Evolutionary conservation across 805 yeast genomes (phyloP), one percentile per base, ranked within the genome.

Genomic region (Debaryomyces hansenii): DNA sequence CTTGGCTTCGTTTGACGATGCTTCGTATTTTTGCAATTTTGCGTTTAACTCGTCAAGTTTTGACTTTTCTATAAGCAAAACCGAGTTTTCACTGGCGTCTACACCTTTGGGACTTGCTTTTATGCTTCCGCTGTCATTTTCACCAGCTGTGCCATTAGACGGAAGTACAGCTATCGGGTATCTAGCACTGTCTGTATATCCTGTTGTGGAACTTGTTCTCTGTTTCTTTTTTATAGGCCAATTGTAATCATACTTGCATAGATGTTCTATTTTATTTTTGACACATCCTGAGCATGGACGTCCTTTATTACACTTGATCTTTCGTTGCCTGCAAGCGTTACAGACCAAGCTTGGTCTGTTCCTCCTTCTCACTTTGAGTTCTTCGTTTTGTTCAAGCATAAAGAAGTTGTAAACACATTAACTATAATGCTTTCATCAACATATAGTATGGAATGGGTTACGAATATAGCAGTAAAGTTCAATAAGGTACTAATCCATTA

Each of bases 301-400:
- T 6, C 58, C 56, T 49, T 66, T 66, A 48, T 76, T 79, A 59
- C 80, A 76, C 47, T 62, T 65, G 48, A 68, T 67, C 54, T 70
- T 71, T 20, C 73, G 55, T 18, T 67, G 58, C 40, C 65, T 66
- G 52, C 76, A 71, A n/a, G 60, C 60, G 16, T 55, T 53, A 48
- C 75, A 70, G 4, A 66, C 77, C 3, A 75, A 59, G 1, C 64
- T 59, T 46, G 69, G 59, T 14, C 78, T 58, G 39, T 69, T 72
- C 20, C 71, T 46, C 50, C 49, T 52, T 40, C 48, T 31, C 16
- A 14, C 27, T 24, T 24, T 24, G 3, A 24, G 3, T 24, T 24
- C 27, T 24, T 24, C 27, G 10, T 24, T 4, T 24, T 24, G 27
- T 9, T 24, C 27, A 24, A 24, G 10, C 27, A 24, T 24, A 24